phyloP scores from a whole-genome alignment of 1,284 basidiomycete species.

The Fomitiporia mediterranea region DNA sequence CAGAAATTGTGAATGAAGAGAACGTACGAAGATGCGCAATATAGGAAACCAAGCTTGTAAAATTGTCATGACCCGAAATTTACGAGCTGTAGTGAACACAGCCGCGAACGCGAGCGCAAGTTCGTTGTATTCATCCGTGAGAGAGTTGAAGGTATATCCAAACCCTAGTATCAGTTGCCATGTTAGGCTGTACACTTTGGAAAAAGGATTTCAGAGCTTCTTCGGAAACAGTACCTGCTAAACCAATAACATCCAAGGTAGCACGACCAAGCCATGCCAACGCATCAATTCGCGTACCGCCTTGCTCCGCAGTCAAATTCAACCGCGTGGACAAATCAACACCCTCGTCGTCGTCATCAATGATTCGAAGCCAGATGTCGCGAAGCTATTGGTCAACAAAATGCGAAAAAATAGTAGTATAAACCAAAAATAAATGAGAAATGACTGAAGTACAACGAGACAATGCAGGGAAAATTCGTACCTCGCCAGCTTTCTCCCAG shows the following conservation, averaged over 20 bases:
- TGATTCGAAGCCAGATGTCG: conserved; percentile 40
- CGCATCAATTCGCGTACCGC: conserved; percentile 44
- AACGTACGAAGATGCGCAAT: conserved; percentile 50
- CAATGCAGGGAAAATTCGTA: conserved; percentile 34
- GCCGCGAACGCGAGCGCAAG: conserved; percentile 51
- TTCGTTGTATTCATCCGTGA: conserved; percentile 44
- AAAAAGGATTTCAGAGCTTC: not conserved
- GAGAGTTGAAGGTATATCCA: conserved; percentile 56
- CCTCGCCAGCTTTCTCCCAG: conserved; percentile 55
- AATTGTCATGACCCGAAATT: conserved; percentile 49
- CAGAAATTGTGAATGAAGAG: conserved; percentile 20
- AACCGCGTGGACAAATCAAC: not conserved
- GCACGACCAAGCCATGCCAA: conserved; percentile 57
- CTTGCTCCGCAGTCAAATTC: not conserved
- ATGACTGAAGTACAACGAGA: not conserved
- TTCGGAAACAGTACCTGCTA: conserved; percentile 43
- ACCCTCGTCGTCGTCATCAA: conserved; percentile 14
- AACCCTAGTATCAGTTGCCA: conserved; percentile 39
- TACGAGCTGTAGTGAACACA: conserved; percentile 48
- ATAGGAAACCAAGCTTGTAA: conserved; percentile 60
- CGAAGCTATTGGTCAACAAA: conserved; percentile 34
- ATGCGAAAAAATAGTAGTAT: not conserved
- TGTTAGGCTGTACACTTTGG: conserved; percentile 4
- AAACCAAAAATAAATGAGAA: not conserved
- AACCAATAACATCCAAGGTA: conserved; percentile 68